A percentile compares a stretch with the other conserved stretches of the same genome.
phyloP scores from a whole-genome alignment of 768 basidiomycete species.

The Pholiota molesta region DNA sequence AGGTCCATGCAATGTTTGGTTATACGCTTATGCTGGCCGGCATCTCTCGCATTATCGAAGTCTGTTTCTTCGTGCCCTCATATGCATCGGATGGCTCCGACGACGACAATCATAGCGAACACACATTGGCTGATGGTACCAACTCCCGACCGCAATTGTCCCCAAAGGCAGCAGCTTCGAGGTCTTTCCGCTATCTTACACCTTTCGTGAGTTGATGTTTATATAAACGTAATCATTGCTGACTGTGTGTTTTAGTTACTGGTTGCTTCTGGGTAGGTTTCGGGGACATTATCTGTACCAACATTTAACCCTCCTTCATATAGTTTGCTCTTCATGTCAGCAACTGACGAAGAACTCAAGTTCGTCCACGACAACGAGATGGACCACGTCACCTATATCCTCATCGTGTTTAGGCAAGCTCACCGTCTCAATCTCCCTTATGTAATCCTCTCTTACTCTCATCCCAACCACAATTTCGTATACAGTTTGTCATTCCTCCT shows the following conservation, averaged over 20 bases:
- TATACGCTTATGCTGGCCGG: conserved; percentile 85
- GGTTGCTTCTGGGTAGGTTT: conserved; percentile 66
- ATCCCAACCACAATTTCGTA: neutral
- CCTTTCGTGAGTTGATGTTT: conserved; percentile 69
- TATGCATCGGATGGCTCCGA: conserved; percentile 31
- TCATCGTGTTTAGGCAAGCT: conserved; percentile 79
- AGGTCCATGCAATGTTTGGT: conserved; percentile 89
- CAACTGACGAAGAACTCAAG: conserved; percentile 87
- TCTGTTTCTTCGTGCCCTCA: conserved; percentile 67
- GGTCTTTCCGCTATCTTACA: conserved; percentile 83
- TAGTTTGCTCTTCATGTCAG: conserved; percentile 88
- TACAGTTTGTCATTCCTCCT: conserved; percentile 73
- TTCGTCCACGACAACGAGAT: conserved; percentile 72
- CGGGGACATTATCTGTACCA: neutral
- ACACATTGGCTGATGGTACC: conserved; percentile 53
- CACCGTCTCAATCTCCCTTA: neutral
- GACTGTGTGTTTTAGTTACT: conserved; percentile 51
- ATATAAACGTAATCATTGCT: neutral
- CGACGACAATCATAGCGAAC: conserved; percentile 66
- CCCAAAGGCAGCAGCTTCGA: conserved; percentile 34
- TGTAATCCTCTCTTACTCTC: conserved; percentile 1
- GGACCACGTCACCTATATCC: conserved; percentile 90
- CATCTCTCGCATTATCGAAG: conserved; percentile 75
- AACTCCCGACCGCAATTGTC: conserved; percentile 15
- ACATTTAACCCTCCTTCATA: neutral